Evolutionary conservation across 202 grass and related monocot species (phyloP).

Genomic region (Hordeum pubiflorum): DNA sequence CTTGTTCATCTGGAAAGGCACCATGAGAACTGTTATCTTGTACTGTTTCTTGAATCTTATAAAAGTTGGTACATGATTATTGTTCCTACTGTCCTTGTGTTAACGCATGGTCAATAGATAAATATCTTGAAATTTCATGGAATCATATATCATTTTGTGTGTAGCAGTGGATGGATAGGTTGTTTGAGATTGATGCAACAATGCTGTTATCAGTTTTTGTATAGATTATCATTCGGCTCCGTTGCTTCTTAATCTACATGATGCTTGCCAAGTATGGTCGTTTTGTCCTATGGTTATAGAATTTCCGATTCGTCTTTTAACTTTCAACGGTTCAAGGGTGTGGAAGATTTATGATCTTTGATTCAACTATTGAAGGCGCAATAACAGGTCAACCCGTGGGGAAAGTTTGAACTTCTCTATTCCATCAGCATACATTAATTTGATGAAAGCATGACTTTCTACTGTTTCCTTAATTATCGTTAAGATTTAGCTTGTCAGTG

Average conservation of each 20-base stretch:
- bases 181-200: neutral
- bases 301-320: neutral
- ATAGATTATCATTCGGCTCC: neutral
- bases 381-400: neutral
- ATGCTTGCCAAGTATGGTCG: neutral
- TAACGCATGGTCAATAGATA: neutral
- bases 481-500: neutral
- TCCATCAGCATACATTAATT: neutral
- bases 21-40: neutral
- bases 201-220: neutral
- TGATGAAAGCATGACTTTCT: neutral
- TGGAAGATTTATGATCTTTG: neutral
- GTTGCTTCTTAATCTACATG: neutral
- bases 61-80: neutral
- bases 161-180: neutral
- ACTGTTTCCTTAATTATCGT: neutral
- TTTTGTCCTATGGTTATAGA: neutral
- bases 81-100: neutral
- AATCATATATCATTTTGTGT: neutral
- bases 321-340: neutral
- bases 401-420: neutral
- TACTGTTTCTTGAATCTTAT: slow-evolving; percentile 11
- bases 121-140: neutral
- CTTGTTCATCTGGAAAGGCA: neutral
- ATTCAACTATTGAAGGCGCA: neutral